Evolutionary conservation across 352 stramenopile genomes (phyloP), one percentile per base, ranked within the genome.

Genomic region (Globisporangium emineosum): DNA sequence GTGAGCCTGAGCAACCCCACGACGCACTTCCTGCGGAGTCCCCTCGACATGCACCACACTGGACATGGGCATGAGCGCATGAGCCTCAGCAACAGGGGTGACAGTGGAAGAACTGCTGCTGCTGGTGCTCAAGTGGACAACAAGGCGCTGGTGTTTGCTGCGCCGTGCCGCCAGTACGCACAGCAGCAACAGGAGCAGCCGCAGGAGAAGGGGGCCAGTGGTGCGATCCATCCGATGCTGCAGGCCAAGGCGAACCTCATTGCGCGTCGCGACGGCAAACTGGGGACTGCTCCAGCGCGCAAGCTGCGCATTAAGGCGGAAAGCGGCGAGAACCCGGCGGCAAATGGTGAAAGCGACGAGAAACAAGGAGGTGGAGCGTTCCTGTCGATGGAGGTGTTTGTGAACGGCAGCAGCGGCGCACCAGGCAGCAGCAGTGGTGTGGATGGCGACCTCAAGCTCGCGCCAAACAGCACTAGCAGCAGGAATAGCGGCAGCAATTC

Each of bases 1-100:
- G 81, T 90, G 52, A 90, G 76, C 47, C 69, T 90, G 56, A 88
- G 78, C 64, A 83, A 77, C 57, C 53, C 43, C 30, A 54, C 30
- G 23, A 51, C 27, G 58, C 43, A 17, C 42, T 52, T 65, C 13
- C 7, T 33, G 19, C 23, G 25, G n/a, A 19, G 30, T 15, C 54
- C 29, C 33, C 7, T 60, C 25, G 30, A 59, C 37, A n/a, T 43
- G 37, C 37, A 5, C 15, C 5, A 12, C 37, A 17, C 37, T 10
- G 32, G 8, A n/a, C 29, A 42, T 43, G 10, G n/a, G n/a, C n/a
- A n/a, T n/a, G n/a, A 45, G 53, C 29, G 13, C 33, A 12, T 37
- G 29, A 23, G 7, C 25, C 17, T 4, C 21, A n/a, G n/a, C n/a
- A n/a, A n/a, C n/a, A n/a, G n/a, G n/a, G n/a, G n/a, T n/a, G n/a